phyloP scores from a whole-genome alignment of 352 stramenopile genomes.

The Phytophthora megakarya region DNA sequence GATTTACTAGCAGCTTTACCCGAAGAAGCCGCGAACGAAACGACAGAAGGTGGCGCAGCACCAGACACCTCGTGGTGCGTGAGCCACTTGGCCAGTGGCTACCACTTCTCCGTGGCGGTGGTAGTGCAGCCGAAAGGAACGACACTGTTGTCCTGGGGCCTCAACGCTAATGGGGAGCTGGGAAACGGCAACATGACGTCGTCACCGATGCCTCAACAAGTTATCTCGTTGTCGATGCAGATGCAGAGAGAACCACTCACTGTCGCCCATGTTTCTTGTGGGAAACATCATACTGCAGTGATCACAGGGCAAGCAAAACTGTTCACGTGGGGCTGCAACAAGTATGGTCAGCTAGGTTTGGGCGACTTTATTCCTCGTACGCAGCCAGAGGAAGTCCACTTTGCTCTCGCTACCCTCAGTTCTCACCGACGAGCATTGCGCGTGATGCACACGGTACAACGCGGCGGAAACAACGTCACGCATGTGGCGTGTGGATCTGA shows the following conservation, averaged over 20 bases:
- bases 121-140: slow-evolving; percentile 45
- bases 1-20: slow-evolving; percentile 40
- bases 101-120: slow-evolving; percentile 65
- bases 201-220: slow-evolving; percentile 41
- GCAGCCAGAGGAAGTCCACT: slow-evolving; percentile 58
- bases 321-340: slow-evolving; percentile 81
- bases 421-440: slow-evolving; percentile 58
- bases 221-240: slow-evolving; percentile 43
- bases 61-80: slow-evolving; percentile 43
- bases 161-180: slow-evolving; percentile 65
- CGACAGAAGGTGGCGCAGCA: slow-evolving; percentile 1
- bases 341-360: slow-evolving; percentile 71
- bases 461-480: slow-evolving; percentile 59
- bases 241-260: slow-evolving; percentile 44
- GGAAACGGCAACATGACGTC: slow-evolving; percentile 52
- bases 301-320: slow-evolving; percentile 62
- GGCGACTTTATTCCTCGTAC: slow-evolving; percentile 54
- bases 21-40: slow-evolving; percentile 2
- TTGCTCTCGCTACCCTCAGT: slow-evolving; percentile 47
- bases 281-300: slow-evolving; percentile 73
- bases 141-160: slow-evolving; percentile 54
- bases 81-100: slow-evolving; percentile 58
- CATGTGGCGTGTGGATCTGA: slow-evolving; percentile 68
- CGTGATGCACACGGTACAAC: slow-evolving; percentile 64
- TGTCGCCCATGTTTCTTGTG: slow-evolving; percentile 60